Conservation (phyloP, 106 monocot species). For the Dendrobium chrysotoxum region DNA sequence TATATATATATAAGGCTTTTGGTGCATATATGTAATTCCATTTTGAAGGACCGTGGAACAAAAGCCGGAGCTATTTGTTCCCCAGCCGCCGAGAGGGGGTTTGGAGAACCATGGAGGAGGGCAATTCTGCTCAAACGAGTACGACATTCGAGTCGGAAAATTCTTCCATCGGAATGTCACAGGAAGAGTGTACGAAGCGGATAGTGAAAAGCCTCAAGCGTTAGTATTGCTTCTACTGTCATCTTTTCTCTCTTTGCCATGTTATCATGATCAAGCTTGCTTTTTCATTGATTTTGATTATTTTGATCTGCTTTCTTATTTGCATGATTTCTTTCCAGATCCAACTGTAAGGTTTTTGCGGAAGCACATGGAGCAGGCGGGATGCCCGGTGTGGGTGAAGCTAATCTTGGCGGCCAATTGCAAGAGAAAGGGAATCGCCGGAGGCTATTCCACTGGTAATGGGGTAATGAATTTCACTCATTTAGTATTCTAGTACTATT, state of each 20-base stretch:
- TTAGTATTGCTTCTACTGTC: neutral
- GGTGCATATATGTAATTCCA: no score
- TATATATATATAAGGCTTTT: no score
- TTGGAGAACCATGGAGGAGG: slow-evolving; percentile 2
- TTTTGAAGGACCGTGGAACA: neutral
- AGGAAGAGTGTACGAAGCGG: slow-evolving; percentile 22
- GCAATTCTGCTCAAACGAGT: neutral
- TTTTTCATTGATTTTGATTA: neutral
- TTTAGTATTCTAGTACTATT: no score
- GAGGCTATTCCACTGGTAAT: neutral
- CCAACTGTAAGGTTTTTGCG: slow-evolving; percentile 20
- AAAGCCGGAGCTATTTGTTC: neutral
- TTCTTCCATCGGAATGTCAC: slow-evolving; percentile 10
- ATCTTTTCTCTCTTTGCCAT: neutral
- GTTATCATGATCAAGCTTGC: neutral
- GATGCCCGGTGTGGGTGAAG: slow-evolving; percentile 2
- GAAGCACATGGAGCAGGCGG: slow-evolving; percentile 2
- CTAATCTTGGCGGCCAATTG: neutral
- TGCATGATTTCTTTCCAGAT: slow-evolving; percentile 22
- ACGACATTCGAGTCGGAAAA: slow-evolving; percentile 8
- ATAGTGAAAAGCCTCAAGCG: slow-evolving; percentile 24
- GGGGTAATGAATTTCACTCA: neutral
- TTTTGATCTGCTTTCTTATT: neutral
- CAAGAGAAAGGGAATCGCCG: neutral
- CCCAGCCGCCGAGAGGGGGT: neutral